A percentile compares a stretch with the other conserved stretches of the same genome.
These are phyloP conservation scores for Solanum ahanhuiri DNA, from an alignment of 257 asterid genomes.

Conservation along the genomic window DNA sequence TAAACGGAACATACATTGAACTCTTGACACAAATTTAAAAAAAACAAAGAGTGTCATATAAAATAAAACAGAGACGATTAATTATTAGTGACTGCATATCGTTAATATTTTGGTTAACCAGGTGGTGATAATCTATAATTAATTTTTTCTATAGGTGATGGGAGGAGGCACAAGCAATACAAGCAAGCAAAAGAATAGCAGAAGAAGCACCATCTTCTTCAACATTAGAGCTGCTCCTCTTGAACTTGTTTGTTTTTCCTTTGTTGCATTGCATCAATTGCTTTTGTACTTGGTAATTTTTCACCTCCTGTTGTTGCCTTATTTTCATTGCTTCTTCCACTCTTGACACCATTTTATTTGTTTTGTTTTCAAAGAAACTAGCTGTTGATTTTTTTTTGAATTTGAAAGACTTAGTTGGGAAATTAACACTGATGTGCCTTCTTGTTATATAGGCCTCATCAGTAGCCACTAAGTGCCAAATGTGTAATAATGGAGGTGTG, in stretches of 20 bases:
- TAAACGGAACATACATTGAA: background rate
- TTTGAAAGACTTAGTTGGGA: background rate
- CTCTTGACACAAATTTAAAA: background rate
- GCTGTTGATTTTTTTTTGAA: background rate
- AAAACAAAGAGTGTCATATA: background rate
- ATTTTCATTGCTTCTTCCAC: slow-evolving; percentile 30
- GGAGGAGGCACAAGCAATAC: slow-evolving; percentile 50
- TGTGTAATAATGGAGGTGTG: background rate
- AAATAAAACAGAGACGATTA: background rate
- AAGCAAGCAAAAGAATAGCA: slow-evolving; percentile 61
- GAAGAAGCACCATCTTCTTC: slow-evolving; percentile 68
- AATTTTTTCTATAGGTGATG: background rate
- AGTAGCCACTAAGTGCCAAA: background rate
- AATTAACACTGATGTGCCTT: background rate
- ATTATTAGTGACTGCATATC: background rate
- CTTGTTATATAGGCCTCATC: background rate
- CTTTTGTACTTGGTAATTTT: background rate
- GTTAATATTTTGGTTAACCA: background rate
- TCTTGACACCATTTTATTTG: slow-evolving; percentile 36
- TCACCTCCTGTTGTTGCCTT: slow-evolving; percentile 14
- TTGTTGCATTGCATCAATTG: slow-evolving; percentile 37
- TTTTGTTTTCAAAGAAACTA: background rate
- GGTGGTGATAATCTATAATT: background rate
- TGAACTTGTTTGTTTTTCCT: slow-evolving; percentile 49
- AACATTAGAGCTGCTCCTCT: slow-evolving; percentile 49